Evolutionary conservation across 1,139 yeast species (phyloP), one percentile per base, ranked within the genome.

Genomic region (Magnusiomyces starmeri): DNA sequence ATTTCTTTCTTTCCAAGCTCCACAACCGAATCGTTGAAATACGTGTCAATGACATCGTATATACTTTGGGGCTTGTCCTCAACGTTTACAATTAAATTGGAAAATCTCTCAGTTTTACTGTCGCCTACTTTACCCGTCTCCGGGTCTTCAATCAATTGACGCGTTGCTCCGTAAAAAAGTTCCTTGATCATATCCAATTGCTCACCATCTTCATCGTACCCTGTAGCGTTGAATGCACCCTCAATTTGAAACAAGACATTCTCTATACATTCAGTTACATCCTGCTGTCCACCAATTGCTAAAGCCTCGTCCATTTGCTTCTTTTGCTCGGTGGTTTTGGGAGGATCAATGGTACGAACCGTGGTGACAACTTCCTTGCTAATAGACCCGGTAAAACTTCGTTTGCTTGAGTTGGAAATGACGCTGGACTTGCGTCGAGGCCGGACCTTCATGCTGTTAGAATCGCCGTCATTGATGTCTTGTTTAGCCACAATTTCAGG

Each of bases 251-350:
- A 86, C n/a, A 90, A 74, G 3, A 92, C 97, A 66, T 92, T 92
- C 53, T 90, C 96, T 62, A 92, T 89, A 68, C 97, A 90, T 65
- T 92, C 98, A 0, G 97, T 88, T 18, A 92, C 97, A 71, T 92
- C 98, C 66, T 92, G 98, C 66, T 92, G 98, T 59, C 95, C 76
- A 2, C 96, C 96, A 57, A 86, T 76, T 26, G 26, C 26, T 7
- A 46, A 12, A 9, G 48, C 48, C 6, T 46, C 44, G 29, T 39
- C 44, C 46, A 40, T 52, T 18, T 20, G 52, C 50, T 26, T 54
- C 41, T 34, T 48, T 12, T 26, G 34, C 18, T 42, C 45, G 8
- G 16, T 9, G 18, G 35, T 40, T 3, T 22, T 40, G 20, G 43
- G 43, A 18, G 43, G 25, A n/a, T 40, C 43, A 40, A 40, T 21